Evolutionary conservation across 305 asterid species (phyloP).

Genomic region (Striga hermonthica): DNA sequence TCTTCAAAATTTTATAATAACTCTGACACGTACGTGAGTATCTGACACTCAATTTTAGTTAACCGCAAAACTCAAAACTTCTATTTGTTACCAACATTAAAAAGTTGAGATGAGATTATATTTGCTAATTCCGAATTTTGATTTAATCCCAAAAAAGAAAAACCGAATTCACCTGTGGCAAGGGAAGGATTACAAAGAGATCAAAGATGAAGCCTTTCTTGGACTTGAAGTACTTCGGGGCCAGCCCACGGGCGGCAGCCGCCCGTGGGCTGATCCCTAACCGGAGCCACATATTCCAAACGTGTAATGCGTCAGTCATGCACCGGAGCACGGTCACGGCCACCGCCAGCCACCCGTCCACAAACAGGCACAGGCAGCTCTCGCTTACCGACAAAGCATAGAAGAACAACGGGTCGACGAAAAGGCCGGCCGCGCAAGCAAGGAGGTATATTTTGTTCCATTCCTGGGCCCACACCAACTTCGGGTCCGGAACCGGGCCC

Average conservation of each 20-base stretch:
- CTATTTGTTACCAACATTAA: too few species aligned
- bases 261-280: slow-evolving; percentile 47
- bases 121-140: too few species aligned
- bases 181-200: slow-evolving; percentile 82
- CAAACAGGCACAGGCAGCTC: slow-evolving; percentile 71
- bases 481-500: slow-evolving; percentile 51
- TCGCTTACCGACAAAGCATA: slow-evolving; percentile 80
- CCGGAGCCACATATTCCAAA: slow-evolving; percentile 88
- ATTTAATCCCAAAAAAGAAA: neutral
- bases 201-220: slow-evolving; percentile 67
- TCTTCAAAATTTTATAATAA: too few species aligned
- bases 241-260: slow-evolving; percentile 24
- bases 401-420: slow-evolving; percentile 82
- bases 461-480: slow-evolving; percentile 68
- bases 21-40: too few species aligned
- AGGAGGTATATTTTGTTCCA: slow-evolving; percentile 84
- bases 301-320: slow-evolving; percentile 79
- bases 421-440: slow-evolving; percentile 66
- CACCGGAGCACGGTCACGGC: slow-evolving; percentile 79
- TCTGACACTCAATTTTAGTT: too few species aligned
- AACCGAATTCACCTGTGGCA: slow-evolving; percentile 69
- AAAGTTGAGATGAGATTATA: too few species aligned
- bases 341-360: slow-evolving; percentile 91
- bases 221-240: slow-evolving; percentile 47
- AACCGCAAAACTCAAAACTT: too few species aligned